Percentiles rank a stretch among this genome's conserved stretches.
Conservation (phyloP, 108 stramenopile genomes). For the Asterionellopsis glacialis region DNA sequence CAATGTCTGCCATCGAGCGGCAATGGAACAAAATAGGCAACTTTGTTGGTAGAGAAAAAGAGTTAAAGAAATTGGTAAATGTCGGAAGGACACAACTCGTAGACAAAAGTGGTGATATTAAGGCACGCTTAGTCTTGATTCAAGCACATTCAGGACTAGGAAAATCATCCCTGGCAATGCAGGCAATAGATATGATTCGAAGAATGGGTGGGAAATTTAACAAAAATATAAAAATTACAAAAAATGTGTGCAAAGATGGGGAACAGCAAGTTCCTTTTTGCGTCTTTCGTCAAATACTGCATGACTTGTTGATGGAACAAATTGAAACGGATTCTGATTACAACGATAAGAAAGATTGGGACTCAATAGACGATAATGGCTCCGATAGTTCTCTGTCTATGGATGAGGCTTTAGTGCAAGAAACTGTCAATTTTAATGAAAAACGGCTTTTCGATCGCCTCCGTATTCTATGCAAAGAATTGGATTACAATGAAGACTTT, state of each 20-base stretch:
- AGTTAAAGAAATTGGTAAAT: slow-evolving; percentile 35
- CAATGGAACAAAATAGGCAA: slow-evolving; percentile 26
- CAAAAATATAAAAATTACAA: too few relatives aligned
- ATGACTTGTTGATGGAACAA: slow-evolving; percentile 39
- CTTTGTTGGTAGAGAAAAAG: slow-evolving; percentile 57
- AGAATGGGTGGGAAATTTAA: too few relatives aligned
- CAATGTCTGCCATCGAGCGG: slow-evolving; percentile 35
- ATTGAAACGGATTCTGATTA: slow-evolving; percentile 38
- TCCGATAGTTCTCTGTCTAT: neutral
- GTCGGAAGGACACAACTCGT: slow-evolving; percentile 34
- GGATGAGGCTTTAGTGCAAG: neutral
- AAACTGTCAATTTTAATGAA: neutral
- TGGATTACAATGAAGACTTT: slow-evolving; percentile 54
- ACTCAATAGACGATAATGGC: neutral
- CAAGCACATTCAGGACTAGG: neutral
- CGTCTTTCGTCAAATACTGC: slow-evolving; percentile 12
- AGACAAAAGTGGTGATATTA: slow-evolving; percentile 44
- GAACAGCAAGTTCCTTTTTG: too few relatives aligned
- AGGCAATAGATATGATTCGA: too few relatives aligned
- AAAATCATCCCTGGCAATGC: too few relatives aligned
- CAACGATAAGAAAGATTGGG: slow-evolving; percentile 11
- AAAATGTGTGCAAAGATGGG: too few relatives aligned
- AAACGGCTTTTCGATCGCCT: slow-evolving; percentile 22
- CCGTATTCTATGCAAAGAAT: slow-evolving; percentile 43
- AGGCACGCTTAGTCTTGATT: slow-evolving; percentile 8